Evolutionary conservation across 805 yeast species (phyloP), one percentile per base, ranked within the genome.

Genomic region (Cyberlindnera xylosilytica): DNA sequence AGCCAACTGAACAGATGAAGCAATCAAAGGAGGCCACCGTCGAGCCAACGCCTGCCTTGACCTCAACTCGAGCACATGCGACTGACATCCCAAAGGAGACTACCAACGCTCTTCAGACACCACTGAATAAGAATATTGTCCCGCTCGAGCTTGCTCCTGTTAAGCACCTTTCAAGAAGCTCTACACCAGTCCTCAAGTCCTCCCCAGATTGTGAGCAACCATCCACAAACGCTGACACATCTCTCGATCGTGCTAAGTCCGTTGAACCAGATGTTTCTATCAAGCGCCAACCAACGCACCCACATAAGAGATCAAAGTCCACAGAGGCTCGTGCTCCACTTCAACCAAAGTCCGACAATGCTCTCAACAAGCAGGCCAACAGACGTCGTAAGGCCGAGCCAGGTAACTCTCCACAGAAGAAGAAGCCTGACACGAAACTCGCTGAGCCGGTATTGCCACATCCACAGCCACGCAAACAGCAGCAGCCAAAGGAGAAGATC

Each of bases 371-470:
- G 34, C 45, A 44, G 32, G 28, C 40, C 20, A 41, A 33, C 45
- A 59, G 59, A 49, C 62, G 60, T 40, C 61, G 59, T 47, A 57
- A 62, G 45, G 56, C 58, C 6, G 56, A 58, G 22, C 64, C 65
- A 13, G 61, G 57, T 12, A 46, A 53, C 33, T 50, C 61, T 36
- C 62, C 60, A 43, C 61, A 54, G 40, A 52, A 60, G 47, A 56
- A 58, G 51, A 66, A 60, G 34, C 42, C 37, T 23, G 45, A 39
- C 31, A 40, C 39, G 11, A 30, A 42, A 18, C 6, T 29, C 8
- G 7, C 6, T 5, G n/a, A n/a, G n/a, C n/a, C n/a, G n/a, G n/a
- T n/a, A n/a, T n/a, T n/a, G n/a, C n/a, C n/a, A 22, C 24, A 22
- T 10, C 24, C 7, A 22, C 47, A 39, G 28, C 43, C 34, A 30